Evolutionary conservation across 164 flowering plant species (phyloP).

Genomic region (Nymphaea thermarum): DNA sequence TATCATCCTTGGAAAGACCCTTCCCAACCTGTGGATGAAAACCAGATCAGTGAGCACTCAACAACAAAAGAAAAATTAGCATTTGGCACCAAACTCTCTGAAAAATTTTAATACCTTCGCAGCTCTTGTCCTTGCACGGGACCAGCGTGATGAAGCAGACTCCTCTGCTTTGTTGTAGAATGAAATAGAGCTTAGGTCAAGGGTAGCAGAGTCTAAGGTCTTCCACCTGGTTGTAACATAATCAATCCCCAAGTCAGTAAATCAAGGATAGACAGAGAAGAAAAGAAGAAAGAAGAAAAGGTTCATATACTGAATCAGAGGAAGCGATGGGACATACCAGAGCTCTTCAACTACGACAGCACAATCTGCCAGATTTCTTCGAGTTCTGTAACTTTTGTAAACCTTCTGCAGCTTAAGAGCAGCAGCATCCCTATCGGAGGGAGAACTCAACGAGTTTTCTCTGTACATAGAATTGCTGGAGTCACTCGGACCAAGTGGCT

Average conservation of each 20-base stretch:
- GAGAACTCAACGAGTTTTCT: slow-evolving; percentile 17
- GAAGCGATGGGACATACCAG: slow-evolving; percentile 26
- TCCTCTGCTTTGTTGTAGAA: slow-evolving; percentile 36
- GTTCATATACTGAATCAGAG: background rate
- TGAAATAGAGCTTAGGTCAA: slow-evolving; percentile 36
- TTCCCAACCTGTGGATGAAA: slow-evolving; percentile 45
- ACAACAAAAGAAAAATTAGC: background rate
- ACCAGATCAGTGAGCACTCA: background rate
- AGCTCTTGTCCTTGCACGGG: slow-evolving; percentile 37
- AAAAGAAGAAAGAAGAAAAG: background rate
- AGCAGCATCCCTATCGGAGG: slow-evolving; percentile 41
- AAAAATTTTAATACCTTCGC: slow-evolving; percentile 35
- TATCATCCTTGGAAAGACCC: slow-evolving; percentile 64
- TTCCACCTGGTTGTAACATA: slow-evolving; percentile 43
- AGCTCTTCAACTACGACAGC: slow-evolving; percentile 66
- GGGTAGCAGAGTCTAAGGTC: slow-evolving; percentile 46
- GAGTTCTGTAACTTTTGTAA: slow-evolving; percentile 62
- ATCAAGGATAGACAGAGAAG: background rate
- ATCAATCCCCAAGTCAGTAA: background rate
- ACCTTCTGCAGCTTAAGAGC: slow-evolving; percentile 58
- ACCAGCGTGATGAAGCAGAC: slow-evolving; percentile 47
- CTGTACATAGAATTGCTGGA: slow-evolving; percentile 10
- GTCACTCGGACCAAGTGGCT: background rate
- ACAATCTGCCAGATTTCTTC: slow-evolving; percentile 69
- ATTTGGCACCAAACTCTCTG: background rate